phyloP scores from a whole-genome alignment of 345 rosid genomes.

The Arabis alpina region DNA sequence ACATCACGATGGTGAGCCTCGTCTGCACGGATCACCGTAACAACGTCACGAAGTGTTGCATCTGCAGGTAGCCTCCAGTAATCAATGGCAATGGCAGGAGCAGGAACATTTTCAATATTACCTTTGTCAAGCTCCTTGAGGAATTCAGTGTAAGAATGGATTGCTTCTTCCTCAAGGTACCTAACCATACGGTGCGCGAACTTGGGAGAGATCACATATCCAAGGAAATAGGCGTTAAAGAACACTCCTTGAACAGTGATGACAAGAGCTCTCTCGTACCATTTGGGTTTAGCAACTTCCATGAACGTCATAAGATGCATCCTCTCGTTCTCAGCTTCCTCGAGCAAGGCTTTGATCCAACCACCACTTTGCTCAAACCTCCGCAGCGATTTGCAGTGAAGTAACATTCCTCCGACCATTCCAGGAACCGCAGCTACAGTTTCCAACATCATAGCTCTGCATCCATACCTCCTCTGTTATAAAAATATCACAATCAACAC shows the following conservation, averaged over 20 bases:
- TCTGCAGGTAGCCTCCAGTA: conserved; percentile 72
- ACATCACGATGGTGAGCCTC: conserved; percentile 91
- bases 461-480: conserved; percentile 66
- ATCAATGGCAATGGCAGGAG: conserved; percentile 79
- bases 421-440: conserved; percentile 88
- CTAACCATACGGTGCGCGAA: conserved; percentile 84
- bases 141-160: conserved; percentile 79
- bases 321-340: conserved; percentile 88
- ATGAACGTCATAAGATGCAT: conserved; percentile 94
- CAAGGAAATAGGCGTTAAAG: conserved; percentile 79
- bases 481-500: not conserved
- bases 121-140: conserved; percentile 83
- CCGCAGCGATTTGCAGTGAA: conserved; percentile 76
- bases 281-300: conserved; percentile 71
- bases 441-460: conserved; percentile 90
- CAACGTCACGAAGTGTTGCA: conserved; percentile 73
- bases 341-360: conserved; percentile 76
- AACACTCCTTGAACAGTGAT: conserved; percentile 73
- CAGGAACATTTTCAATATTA: conserved; percentile 74
- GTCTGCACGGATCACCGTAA: conserved; percentile 67
- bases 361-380: conserved; percentile 84
- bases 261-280: conserved; percentile 83
- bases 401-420: conserved; percentile 80
- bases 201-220: conserved; percentile 70
- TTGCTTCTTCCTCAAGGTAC: conserved; percentile 86